These are phyloP conservation scores for Colletotrichum godetiae DNA, from an alignment of 2,329 filamentous ascomycete species.

Conservation along the genomic window DNA sequence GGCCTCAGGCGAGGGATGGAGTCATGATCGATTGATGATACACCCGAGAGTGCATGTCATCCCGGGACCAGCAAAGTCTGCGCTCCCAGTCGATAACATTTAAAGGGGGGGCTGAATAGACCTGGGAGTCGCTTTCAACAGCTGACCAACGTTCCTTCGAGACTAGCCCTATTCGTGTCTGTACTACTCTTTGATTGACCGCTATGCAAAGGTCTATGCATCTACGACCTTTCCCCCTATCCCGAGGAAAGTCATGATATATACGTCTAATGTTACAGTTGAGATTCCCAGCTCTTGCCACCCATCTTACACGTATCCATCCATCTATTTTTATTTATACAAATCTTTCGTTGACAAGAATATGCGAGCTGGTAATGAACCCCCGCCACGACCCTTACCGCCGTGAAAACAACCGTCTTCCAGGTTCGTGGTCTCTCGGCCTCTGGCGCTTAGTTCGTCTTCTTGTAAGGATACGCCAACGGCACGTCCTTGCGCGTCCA, in stretches of 20 bases:
- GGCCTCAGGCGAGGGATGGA: conserved; percentile 8
- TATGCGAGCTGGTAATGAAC: too few relatives aligned
- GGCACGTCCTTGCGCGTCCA: conserved; percentile 87
- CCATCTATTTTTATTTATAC: background rate
- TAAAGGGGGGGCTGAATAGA: conserved; percentile 16
- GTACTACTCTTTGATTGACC: background rate
- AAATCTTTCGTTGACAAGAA: background rate
- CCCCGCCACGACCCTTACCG: background rate
- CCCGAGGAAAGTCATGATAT: background rate
- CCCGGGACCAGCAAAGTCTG: conserved; percentile 28
- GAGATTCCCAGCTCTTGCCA: background rate
- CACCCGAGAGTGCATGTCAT: conserved; percentile 12
- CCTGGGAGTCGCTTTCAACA: conserved; percentile 10
- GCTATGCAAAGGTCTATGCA: conserved; percentile 15
- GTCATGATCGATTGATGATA: conserved; percentile 16
- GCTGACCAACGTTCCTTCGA: background rate
- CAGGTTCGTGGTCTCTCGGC: too few relatives aligned
- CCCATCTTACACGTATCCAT: background rate
- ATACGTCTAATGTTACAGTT: conserved; percentile 6
- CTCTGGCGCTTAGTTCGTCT: background rate
- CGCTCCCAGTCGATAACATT: conserved; percentile 15
- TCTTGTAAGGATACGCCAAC: conserved; percentile 71
- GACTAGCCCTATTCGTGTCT: background rate
- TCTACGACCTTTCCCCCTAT: background rate
- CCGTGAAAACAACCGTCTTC: background rate